Base-by-base conservation (phyloP, 2,329 filamentous ascomycete species). In the Xylaria sp. region DNA sequence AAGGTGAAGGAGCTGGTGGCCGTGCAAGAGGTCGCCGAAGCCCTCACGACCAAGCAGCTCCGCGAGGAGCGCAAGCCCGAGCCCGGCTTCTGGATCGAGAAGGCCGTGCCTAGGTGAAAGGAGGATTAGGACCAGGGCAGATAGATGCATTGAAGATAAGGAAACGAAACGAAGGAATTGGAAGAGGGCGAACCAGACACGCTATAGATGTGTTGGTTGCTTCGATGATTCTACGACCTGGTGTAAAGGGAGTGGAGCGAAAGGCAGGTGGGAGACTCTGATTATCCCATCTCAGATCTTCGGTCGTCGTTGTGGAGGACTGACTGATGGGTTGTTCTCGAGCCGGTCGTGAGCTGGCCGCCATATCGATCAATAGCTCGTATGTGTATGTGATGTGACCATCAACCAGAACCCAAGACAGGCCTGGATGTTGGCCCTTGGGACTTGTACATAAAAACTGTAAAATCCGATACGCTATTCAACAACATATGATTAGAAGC, bases 1-100 rank as follows among this genome's bases (percentile, higher is more conserved):
- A 91, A 91, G 80, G 93, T 97, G 74, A 97, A 97, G 84, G 94
- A 97, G 82, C 84, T 97, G 69, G 92, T 97, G 51, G 85, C 88
- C 61, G 93, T 97, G 39, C 84, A 89, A 72, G 94, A 97, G 81
- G 93, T 96, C 50, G 88, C 90, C 38, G 78, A 81, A 68, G 79
- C 85, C 36, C 78, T 93, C 80, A 90, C 85, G 7, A 87, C 88
- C 76, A 80, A 81, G 63, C 87, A 97, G 82, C 85, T 97, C 75
- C 89, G 89, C 81, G 87, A 85, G 58, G 84, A 87, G 80, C 83
- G 94, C 79, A 89, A 86, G 79, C 93, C 94, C 2, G 92, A 95
- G 68, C 83, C 85, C 0, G 94, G 94, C 1, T 97, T 94, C 75
- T 95, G 89, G 74, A 77, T 97, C 67, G 93, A 97, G 85, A 90